These are phyloP conservation scores for Exophiala oligosperma DNA, from an alignment of 2,329 filamentous ascomycete genomes.

Conservation along the genomic window DNA sequence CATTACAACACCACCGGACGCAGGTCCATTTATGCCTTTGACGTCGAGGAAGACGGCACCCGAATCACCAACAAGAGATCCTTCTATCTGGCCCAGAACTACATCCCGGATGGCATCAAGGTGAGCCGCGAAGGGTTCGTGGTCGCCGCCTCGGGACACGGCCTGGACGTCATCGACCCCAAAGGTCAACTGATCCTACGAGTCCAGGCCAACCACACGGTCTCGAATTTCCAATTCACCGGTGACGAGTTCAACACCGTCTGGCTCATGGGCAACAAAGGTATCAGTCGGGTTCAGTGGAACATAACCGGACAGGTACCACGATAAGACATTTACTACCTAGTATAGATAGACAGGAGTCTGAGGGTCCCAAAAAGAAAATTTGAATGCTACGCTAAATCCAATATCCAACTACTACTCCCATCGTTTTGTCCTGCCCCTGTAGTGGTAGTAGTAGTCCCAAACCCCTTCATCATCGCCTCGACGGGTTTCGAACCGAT, in stretches of 20 bases:
- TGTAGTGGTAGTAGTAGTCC: too few species aligned
- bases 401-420: constrained; percentile 21
- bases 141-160: constrained; percentile 40
- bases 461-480: constrained; percentile 12
- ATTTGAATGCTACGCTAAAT: constrained; percentile 8
- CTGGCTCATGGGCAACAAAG: constrained; percentile 43
- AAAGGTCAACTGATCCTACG: constrained; percentile 39
- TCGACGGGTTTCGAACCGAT: constrained; percentile 38
- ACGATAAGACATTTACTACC: not conserved
- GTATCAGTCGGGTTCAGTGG: constrained; percentile 42
- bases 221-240: constrained; percentile 47
- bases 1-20: constrained; percentile 24
- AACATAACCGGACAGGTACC: constrained; percentile 35
- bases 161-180: constrained; percentile 43
- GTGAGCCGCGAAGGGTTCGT: constrained; percentile 43
- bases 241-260: constrained; percentile 40
- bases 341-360: too few species aligned
- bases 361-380: too few species aligned
- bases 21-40: constrained; percentile 37
- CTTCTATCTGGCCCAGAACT: constrained; percentile 42
- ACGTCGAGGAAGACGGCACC: constrained; percentile 38
- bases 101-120: constrained; percentile 46
- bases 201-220: constrained; percentile 45
- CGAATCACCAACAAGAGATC: constrained; percentile 39
- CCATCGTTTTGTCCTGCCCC: constrained; percentile 1